A percentile compares a stretch with the other conserved stretches of the same genome.
These are phyloP conservation scores for Talaromyces sp. DNA, from an alignment of 2,329 filamentous ascomycete species.

Conservation along the genomic window DNA sequence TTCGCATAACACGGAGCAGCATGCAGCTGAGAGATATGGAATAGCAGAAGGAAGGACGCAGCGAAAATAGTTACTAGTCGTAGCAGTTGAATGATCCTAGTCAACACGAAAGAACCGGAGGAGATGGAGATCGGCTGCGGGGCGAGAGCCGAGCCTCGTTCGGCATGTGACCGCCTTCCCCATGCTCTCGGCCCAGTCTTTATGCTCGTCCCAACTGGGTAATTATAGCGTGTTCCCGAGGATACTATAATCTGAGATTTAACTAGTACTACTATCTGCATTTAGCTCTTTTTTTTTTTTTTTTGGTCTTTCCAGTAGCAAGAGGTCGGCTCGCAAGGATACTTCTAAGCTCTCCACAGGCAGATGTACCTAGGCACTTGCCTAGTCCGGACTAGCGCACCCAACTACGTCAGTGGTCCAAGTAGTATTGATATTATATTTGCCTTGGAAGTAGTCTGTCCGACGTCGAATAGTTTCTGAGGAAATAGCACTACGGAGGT, in stretches of 20 bases:
- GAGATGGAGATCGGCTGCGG: not conserved
- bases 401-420: not conserved
- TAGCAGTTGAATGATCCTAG: not conserved
- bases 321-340: not conserved
- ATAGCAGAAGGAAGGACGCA: not conserved
- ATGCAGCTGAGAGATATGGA: not conserved
- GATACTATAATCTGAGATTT: not conserved
- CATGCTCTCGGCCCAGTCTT: not conserved
- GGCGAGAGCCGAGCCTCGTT: not conserved
- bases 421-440: too few species aligned
- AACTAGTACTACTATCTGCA: not conserved
- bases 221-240: not conserved
- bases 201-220: not conserved
- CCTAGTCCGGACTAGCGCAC: not conserved
- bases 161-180: constrained; percentile 1
- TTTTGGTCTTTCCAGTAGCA: not conserved
- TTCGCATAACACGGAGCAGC: constrained; percentile 6
- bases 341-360: constrained; percentile 4
- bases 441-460: not conserved
- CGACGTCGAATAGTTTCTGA: not conserved
- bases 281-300: not conserved
- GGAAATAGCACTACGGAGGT: too few species aligned
- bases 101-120: not conserved
- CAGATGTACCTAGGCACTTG: constrained; percentile 2
- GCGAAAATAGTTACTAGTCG: not conserved